Conservation (phyloP, 371 early-diverging fungal genomes). For the Saksenaea vasiformis region DNA sequence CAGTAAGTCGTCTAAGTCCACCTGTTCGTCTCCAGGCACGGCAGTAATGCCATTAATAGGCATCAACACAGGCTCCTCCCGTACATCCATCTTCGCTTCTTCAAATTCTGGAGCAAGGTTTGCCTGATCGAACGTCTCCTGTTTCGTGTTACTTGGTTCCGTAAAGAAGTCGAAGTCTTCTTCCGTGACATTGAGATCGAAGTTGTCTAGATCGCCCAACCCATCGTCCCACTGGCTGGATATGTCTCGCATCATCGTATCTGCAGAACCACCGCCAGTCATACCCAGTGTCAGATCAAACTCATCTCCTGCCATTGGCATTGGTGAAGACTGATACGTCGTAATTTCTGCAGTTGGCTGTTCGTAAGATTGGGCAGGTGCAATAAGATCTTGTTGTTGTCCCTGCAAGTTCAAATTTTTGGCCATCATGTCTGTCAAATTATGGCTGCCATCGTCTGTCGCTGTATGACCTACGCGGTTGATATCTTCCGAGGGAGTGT, state of each 20-base stretch:
- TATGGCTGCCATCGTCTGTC: background rate
- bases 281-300: background rate
- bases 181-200: conserved; percentile 50
- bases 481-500: conserved; percentile 4
- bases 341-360: background rate
- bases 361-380: conserved; percentile 48
- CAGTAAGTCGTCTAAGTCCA: conserved; percentile 11
- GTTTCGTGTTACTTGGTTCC: background rate
- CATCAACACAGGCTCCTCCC: background rate
- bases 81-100: background rate
- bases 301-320: background rate
- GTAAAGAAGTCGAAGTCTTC: conserved; percentile 50
- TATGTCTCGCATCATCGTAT: conserved; percentile 29
- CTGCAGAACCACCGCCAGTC: conserved; percentile 19
- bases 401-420: background rate
- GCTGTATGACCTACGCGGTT: background rate
- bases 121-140: background rate
- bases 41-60: background rate
- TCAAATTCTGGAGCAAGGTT: background rate
- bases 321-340: background rate
- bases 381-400: conserved; percentile 39
- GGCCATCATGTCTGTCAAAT: conserved; percentile 1
- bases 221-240: conserved; percentile 40
- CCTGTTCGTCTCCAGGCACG: conserved; percentile 1
- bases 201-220: conserved; percentile 40